Evolutionary conservation across 768 basidiomycete genomes (phyloP), one percentile per base, ranked within the genome.

Genomic region (Termitomyces titanicus): DNA sequence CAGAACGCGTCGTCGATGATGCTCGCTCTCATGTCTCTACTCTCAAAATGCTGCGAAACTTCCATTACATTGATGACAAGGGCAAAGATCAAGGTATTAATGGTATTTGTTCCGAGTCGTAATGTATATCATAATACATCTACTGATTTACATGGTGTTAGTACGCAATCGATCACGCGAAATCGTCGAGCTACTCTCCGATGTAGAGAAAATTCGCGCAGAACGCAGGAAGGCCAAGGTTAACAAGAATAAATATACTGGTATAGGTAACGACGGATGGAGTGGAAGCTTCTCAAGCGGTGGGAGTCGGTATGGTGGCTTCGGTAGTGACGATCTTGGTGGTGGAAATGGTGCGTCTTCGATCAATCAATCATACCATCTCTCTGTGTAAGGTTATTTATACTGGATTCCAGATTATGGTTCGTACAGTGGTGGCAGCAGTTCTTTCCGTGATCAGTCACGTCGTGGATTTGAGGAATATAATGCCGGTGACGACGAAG

Each of bases 41-140:
- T 18, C 80, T 99, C 63, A 98, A 98, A 75, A 98, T 98, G 92
- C 82, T 98, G 11, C 78, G 94, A 54, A 97, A 88, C 65, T 99
- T 99, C 74, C 96, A 98, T 68, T 98, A 98, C 70, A 92, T 98
- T 53, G 97, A 99, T 61, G 96, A 98, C 60, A 96, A 96, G 74
- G 94, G 93, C 47, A 98, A 99, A 70, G 97, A 99, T 66, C 93
- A 99, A 70, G 97, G 97, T 6, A 81, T 97, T 63, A 99, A 99
- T 64, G 94, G 95, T 94, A 52, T 6, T 34, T 20, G n/a, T 25
- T 35, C 25, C 35, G 9, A 6, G 29, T 35, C 24, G 17, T 43
- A 25, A 29, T 18, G 39, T 20, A 18, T 27, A 27, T 20, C 24
- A 12, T 13, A 29, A n/a, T 11, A 31, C 13, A 4, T 7, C 25